Evolutionary conservation across 2,329 filamentous ascomycete species (phyloP), one percentile per base, ranked within the genome.

Genomic region (Diplodia seriata): DNA sequence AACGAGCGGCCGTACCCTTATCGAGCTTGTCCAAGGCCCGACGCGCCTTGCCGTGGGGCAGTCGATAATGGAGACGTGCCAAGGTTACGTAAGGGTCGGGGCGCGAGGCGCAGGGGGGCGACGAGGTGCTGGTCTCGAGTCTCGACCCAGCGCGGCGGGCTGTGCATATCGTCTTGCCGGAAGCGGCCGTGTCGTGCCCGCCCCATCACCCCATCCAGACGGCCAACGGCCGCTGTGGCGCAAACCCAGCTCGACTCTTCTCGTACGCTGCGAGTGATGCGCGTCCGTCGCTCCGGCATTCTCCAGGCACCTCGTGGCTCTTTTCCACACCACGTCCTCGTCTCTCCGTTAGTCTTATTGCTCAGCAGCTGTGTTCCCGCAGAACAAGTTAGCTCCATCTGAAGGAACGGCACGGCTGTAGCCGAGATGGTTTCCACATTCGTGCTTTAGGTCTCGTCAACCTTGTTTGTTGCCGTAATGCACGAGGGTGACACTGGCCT

Each of bases 131-230:
- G 50, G 50, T 53, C 26, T 29, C 50, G 50, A 47, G 50, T 53
- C 26, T 29, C 50, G 50, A 47, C 43, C 50, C 12, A 20, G n/a
- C n/a, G 18, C 43, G 43, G 18, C 29, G 33, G 54, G 33, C 33
- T 57, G 33, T 23, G 23, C 31, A 23, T 36, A 38, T 57, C 54
- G 26, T 57, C 54, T 40, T 57, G 54, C 54, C 54, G 11, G 33
- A 57, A 40, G 9, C 54, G n/a, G 54, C 54, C 51, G 50, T n/a
- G 15, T 36, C 8, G 15, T n/a, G 9, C 51, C 29, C 29, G 29
- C 29, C 15, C 9, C 26, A 18, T n/a, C 7, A 20, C 18, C 29
- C 50, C 14, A 29, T 20, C 18, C 7, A n/a, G n/a, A 11, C n/a
- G 53, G 29, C 5, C 29, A 55, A 55, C 53, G 53, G 53, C 20